Percentiles rank a stretch among this genome's conserved stretches.
phyloP scores from a whole-genome alignment of 176 grass and related monocot genomes.

The Thinopyrum elongatum region DNA sequence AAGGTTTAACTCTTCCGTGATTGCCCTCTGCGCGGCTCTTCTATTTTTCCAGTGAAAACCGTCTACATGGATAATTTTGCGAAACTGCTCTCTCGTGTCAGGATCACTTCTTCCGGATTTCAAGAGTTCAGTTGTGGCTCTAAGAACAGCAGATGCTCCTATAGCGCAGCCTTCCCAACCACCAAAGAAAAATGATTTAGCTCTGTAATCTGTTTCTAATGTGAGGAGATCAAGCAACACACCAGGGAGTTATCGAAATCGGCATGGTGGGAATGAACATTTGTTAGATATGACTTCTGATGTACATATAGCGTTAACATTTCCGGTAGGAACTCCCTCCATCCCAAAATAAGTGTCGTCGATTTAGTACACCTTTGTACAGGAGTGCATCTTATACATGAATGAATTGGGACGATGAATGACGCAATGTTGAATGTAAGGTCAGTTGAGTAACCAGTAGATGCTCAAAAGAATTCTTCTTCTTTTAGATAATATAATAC shows the following conservation, averaged over 20 bases:
- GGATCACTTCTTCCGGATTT: neutral
- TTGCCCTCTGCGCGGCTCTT: neutral
- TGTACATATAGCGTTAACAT: too few relatives aligned
- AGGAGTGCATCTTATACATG: neutral
- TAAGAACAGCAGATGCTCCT: neutral
- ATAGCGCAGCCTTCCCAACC: neutral
- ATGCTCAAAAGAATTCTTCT: too few relatives aligned
- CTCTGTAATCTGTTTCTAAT: neutral
- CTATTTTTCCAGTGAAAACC: constrained; percentile 3
- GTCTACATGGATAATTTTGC: neutral
- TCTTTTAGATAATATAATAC: neutral
- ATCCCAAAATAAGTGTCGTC: too few relatives aligned
- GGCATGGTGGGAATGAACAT: neutral
- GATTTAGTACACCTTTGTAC: too few relatives aligned
- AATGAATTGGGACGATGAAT: neutral
- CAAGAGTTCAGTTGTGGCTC: neutral
- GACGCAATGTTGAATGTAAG: neutral
- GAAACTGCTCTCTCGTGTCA: neutral
- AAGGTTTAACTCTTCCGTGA: neutral
- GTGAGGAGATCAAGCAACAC: neutral
- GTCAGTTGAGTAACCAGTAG: neutral
- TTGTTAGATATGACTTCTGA: neutral
- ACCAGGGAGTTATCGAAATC: neutral
- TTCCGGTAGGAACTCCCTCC: too few relatives aligned
- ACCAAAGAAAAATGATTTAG: neutral